phyloP scores from a whole-genome alignment of 345 rosid species.

The Syzygium grande region DNA sequence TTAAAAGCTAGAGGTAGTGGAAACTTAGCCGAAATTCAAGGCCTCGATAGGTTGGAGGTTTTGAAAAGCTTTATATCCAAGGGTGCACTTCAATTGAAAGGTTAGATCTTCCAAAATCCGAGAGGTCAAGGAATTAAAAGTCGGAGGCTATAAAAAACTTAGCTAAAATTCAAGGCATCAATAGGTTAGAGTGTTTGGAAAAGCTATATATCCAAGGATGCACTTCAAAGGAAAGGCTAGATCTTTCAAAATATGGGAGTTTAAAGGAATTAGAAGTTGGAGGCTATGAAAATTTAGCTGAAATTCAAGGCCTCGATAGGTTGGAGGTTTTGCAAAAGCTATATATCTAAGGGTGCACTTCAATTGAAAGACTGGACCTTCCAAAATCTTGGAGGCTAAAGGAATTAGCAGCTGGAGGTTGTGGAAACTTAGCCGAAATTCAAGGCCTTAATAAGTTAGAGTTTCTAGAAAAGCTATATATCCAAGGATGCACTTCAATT shows the following conservation, averaged over 20 bases:
- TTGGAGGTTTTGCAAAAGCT: too few species aligned
- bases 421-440: too few species aligned
- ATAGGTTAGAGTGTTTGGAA: fast-evolving
- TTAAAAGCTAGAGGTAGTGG: fast-evolving
- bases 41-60: background rate
- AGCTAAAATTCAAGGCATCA: fast-evolving
- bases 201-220: fast-evolving
- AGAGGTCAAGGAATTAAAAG: background rate
- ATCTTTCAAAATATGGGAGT: fast-evolving
- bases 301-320: too few species aligned
- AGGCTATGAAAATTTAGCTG: too few species aligned
- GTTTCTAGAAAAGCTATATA: too few species aligned
- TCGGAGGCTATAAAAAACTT: fast-evolving
- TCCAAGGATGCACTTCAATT: too few species aligned
- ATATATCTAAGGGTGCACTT: too few species aligned
- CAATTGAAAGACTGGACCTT: too few species aligned
- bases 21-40: background rate
- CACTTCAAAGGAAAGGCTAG: background rate
- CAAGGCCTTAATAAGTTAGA: too few species aligned
- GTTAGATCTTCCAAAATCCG: background rate
- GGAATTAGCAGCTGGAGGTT: too few species aligned
- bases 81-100: too few species aligned
- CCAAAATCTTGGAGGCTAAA: too few species aligned
- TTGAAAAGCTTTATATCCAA: background rate
- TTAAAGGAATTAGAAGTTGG: background rate